Evolutionary conservation across 495 filamentous ascomycete species (phyloP).

Genomic region (Pyrenula massariospora): DNA sequence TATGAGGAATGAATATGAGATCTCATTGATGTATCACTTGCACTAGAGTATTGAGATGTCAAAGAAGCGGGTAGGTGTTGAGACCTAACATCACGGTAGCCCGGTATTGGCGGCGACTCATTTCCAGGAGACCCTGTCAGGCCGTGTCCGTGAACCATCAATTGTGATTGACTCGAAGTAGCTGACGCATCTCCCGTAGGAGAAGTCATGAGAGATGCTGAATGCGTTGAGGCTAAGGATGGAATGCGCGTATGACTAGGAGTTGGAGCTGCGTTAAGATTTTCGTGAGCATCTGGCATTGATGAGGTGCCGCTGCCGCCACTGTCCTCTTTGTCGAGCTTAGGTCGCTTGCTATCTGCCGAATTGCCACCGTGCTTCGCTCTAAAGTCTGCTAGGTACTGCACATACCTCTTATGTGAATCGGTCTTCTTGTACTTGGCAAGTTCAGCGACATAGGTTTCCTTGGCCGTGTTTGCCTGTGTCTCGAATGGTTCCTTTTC

Average conservation of each 20-base stretch:
- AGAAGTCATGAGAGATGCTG: not conserved
- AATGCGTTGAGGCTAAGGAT: not conserved
- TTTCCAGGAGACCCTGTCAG: not conserved
- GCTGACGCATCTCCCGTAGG: not conserved
- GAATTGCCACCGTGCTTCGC: conserved; percentile 38
- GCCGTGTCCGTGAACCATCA: not conserved
- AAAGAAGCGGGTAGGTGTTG: not conserved
- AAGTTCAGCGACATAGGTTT: conserved; percentile 55
- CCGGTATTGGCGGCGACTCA: not conserved
- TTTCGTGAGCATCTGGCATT: not conserved
- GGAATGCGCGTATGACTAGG: not conserved
- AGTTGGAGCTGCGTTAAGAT: not conserved
- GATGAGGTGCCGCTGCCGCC: conserved; percentile 4
- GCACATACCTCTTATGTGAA: conserved; percentile 44
- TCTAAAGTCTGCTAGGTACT: conserved; percentile 66
- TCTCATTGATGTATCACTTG: not conserved
- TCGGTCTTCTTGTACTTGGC: conserved; percentile 62
- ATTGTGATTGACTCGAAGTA: not conserved
- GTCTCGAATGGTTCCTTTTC: conserved; percentile 61
- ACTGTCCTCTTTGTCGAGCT: conserved; percentile 17
- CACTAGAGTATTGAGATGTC: not conserved
- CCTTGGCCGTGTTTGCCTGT: conserved; percentile 56
- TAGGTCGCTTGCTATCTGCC: conserved; percentile 23
- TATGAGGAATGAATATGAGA: not conserved
- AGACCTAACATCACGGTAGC: not conserved